Conservation (phyloP, 139 green algal genomes). For the Auxenochlorella pyrenoidosa region DNA sequence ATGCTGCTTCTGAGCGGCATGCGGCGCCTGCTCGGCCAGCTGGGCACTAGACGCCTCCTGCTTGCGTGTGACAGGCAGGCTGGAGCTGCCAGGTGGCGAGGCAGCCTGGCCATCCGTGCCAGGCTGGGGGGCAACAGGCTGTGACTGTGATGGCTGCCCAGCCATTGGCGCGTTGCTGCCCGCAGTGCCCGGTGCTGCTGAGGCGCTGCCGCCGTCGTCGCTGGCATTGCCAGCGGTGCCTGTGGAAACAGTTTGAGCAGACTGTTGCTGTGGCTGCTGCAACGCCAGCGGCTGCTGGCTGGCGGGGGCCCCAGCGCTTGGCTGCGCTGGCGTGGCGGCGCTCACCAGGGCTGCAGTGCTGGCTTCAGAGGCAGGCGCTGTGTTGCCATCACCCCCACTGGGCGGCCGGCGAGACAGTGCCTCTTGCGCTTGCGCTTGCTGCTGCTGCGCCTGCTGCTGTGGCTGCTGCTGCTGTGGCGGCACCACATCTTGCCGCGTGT, state of each 20-base stretch:
- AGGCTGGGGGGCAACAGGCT: too few relatives aligned
- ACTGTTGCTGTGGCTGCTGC: not conserved
- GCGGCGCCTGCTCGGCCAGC: too few relatives aligned
- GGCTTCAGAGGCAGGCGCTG: not conserved
- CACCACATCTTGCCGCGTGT: not conserved
- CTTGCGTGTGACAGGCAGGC: too few relatives aligned
- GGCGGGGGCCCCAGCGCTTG: not conserved
- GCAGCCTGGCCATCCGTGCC: too few relatives aligned
- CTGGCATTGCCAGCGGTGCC: too few relatives aligned
- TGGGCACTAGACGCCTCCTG: too few relatives aligned
- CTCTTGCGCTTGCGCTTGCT: not conserved
- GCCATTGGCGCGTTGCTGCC: too few relatives aligned
- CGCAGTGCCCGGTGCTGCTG: not conserved
- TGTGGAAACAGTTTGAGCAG: not conserved
- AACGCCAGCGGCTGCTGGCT: not conserved
- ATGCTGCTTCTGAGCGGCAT: too few relatives aligned
- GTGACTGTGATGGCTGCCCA: not conserved
- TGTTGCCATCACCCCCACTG: too few relatives aligned
- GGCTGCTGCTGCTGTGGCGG: not conserved
- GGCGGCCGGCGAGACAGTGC: not conserved
- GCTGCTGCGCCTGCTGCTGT: not conserved
- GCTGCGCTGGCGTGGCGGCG: not conserved
- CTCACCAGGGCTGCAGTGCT: not conserved
- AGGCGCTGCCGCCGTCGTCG: not conserved
- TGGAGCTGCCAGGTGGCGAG: too few relatives aligned